Base-by-base conservation (phyloP, 2,329 filamentous ascomycete genomes). In the Fusarium bactridioides region DNA sequence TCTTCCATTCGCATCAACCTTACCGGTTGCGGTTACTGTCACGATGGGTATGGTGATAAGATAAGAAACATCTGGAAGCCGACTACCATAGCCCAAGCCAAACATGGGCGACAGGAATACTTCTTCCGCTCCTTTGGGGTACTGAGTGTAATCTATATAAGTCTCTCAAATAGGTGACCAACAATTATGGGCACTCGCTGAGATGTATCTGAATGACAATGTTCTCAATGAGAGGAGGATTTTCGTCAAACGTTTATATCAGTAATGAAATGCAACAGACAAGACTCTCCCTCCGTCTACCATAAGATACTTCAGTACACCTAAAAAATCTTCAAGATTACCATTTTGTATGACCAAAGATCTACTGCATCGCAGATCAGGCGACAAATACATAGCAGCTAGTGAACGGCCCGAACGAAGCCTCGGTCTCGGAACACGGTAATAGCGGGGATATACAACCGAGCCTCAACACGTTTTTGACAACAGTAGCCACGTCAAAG, bases 231-330 rank as follows among this genome's bases (percentile, higher is more conserved):
- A 13, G 31, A 31, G 31, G 31, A 35, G 15, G 15, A 35, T 1
- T 16, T 16, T 18, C 8, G 33, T 18, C 8, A 35, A 35, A 3
- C 31, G 31, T 33, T 7, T 7, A 15, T 33, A 33, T 15, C 31
- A 33, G 12, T 2, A 3, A 15, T 33, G 31, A 33, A 33, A 33
- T 33, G 31, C 12, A 33, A 3, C 31, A 33, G 31, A 10, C 2
- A 11, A 11, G 3, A 29, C 33, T 35, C 15, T 31, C 15, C 15
- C 33, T 35, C 1, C 1, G 15, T 35, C 3, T 16, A 35, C 33
- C 3, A 35, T 4, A 16, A 16, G 15, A 10, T 0, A 37, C 35
- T 19, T 0, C 9, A 40, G 19, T 21, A 1, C 21, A 6, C 11
- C 2, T 40, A 11, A 21, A 13, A 13, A 13, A 21, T 8, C 19